A percentile compares a stretch with the other conserved stretches of the same genome.
phyloP scores from a whole-genome alignment of 441 rosid species.

The Syzygium syzygioides region DNA sequence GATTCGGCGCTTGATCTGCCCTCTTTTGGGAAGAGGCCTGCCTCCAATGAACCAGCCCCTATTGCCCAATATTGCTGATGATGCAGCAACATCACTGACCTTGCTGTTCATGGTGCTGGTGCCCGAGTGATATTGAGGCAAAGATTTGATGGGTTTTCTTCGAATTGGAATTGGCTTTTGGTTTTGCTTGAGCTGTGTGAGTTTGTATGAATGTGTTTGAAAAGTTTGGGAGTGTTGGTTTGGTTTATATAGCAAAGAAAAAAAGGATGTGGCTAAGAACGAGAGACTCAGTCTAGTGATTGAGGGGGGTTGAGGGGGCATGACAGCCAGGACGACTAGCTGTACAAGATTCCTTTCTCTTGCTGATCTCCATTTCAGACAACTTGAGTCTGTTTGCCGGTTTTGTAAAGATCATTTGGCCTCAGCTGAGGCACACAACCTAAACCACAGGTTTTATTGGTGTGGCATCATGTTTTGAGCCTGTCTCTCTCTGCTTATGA shows the following conservation, averaged over 20 bases:
- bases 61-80: not conserved
- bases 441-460: not conserved
- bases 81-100: constrained; percentile 11
- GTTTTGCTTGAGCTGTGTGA: not conserved
- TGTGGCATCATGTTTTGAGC: constrained; percentile 1
- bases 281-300: not conserved
- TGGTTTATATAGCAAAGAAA: not conserved
- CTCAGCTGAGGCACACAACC: not conserved
- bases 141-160: not conserved
- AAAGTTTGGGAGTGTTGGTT: constrained; percentile 1
- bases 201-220: constrained; percentile 13
- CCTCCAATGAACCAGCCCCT: constrained; percentile 11
- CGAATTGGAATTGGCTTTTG: constrained; percentile 8
- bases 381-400: constrained; percentile 6
- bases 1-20: constrained; percentile 55
- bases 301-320: constrained; percentile 20
- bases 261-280: not conserved
- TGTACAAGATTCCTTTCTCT: constrained; percentile 28
- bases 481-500: constrained; percentile 11
- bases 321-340: constrained; percentile 32
- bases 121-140: not conserved
- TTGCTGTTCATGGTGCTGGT: constrained; percentile 27
- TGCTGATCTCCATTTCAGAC: constrained; percentile 17
- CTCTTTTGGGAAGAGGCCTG: constrained; percentile 48
- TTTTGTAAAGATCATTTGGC: constrained; percentile 5